A percentile compares a stretch with the other conserved stretches of the same genome.
Conservation (phyloP, 179 eudicot genomes). For the Pouteria campechiana region DNA sequence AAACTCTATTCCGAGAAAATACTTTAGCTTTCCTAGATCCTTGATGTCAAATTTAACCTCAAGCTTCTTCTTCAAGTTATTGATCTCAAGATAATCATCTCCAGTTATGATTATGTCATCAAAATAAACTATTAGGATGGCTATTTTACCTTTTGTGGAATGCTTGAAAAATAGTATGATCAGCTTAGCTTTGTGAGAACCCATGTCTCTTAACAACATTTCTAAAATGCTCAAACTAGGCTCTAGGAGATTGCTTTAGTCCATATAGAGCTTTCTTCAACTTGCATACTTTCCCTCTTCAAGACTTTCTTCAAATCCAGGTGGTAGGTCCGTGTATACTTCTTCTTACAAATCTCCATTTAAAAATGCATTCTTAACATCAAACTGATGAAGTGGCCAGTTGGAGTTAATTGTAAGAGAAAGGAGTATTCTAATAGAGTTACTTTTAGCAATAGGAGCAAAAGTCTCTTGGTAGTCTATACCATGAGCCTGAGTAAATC, state of each 20-base stretch:
- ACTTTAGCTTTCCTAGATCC: constrained; percentile 7
- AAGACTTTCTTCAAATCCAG: neutral
- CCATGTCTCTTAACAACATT: neutral
- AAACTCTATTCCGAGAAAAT: constrained; percentile 5
- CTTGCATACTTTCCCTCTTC: neutral
- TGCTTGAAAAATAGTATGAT: constrained; percentile 1
- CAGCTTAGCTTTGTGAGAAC: neutral
- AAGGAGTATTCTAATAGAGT: neutral
- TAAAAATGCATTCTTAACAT: constrained; percentile 1
- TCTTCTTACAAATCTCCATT: neutral
- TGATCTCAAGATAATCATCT: neutral
- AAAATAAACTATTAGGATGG: constrained; percentile 1
- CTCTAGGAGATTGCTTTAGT: constrained; percentile 7
- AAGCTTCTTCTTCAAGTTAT: neutral
- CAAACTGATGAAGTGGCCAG: neutral
- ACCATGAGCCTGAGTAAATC: neutral
- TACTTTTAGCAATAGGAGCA: constrained; percentile 1
- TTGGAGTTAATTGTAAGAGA: neutral
- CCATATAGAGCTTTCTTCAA: constrained; percentile 3
- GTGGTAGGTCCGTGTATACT: constrained; percentile 3
- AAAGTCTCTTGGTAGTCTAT: constrained; percentile 7
- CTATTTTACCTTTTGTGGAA: no score
- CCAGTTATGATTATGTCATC: constrained; percentile 12
- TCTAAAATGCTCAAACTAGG: constrained; percentile 7
- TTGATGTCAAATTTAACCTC: neutral